A percentile compares a stretch with the other conserved stretches of the same genome.
Evolutionary conservation across 2,329 filamentous ascomycete species (phyloP).

Genomic region (Aspergillus fructus): DNA sequence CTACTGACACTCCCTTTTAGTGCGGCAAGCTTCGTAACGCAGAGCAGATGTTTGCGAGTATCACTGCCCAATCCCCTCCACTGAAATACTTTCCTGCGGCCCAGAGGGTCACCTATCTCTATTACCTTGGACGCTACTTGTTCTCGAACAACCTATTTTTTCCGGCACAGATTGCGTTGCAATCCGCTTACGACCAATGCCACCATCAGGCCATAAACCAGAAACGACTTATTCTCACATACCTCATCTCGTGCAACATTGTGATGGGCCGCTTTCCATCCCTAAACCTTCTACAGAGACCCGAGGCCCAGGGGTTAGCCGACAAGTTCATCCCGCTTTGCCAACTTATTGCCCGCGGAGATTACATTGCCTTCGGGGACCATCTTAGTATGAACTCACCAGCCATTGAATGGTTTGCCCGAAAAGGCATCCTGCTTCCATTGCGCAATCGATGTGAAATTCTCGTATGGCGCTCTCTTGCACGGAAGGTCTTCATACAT

Average conservation of each 20-base stretch:
- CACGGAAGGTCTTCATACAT: constrained; percentile 74
- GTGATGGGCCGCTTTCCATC: constrained; percentile 83
- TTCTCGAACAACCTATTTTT: constrained; percentile 82
- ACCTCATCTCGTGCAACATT: constrained; percentile 79
- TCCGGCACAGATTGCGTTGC: constrained; percentile 71
- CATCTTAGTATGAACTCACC: constrained; percentile 57
- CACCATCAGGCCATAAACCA: constrained; percentile 61
- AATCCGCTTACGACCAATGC: constrained; percentile 78
- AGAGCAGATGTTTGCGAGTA: constrained; percentile 85
- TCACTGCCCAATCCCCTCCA: constrained; percentile 78
- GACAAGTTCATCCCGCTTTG: constrained; percentile 73
- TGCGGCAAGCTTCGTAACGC: constrained; percentile 80
- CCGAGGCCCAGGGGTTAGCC: constrained; percentile 66
- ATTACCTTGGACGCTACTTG: constrained; percentile 88
- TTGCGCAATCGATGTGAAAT: constrained; percentile 76
- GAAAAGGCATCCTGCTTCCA: constrained; percentile 72
- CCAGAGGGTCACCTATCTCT: constrained; percentile 88
- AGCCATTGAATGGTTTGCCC: constrained; percentile 71
- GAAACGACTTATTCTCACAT: constrained; percentile 75
- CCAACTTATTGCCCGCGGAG: constrained; percentile 67
- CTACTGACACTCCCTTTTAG: constrained; percentile 36
- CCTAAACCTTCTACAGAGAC: constrained; percentile 61
- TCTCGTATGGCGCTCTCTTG: constrained; percentile 79
- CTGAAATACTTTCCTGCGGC: constrained; percentile 78
- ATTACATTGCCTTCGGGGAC: constrained; percentile 71